These are phyloP conservation scores for Cicer yamashitae DNA, from an alignment of 306 rosid species.

Conservation along the genomic window DNA sequence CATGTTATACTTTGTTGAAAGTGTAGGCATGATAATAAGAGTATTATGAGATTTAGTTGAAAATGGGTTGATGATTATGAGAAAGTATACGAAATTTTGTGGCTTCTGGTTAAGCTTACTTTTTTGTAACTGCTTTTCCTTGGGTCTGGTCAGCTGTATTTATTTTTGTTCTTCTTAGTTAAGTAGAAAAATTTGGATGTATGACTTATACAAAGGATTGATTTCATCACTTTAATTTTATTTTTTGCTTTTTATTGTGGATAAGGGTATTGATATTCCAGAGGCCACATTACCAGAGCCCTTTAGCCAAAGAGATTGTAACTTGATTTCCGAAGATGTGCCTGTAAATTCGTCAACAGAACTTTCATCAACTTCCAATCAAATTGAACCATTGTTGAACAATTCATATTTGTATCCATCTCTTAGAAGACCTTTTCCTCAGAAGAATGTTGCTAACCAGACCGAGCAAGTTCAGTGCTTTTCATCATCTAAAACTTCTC, in stretches of 20 bases:
- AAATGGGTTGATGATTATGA: neutral
- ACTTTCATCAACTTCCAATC: conserved; percentile 41
- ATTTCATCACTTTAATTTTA: neutral
- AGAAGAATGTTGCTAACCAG: conserved; percentile 39
- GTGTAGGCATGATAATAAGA: conserved; percentile 5
- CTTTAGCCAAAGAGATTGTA: conserved; percentile 52
- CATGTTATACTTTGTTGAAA: conserved; percentile 22
- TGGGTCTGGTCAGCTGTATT: conserved; percentile 9
- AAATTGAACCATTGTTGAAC: conserved; percentile 45
- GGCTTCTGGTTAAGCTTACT: conserved; percentile 8
- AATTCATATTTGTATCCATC: conserved; percentile 39
- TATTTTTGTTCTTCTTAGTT: conserved; percentile 31
- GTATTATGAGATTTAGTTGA: conserved; percentile 3
- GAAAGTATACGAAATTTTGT: neutral
- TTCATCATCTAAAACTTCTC: conserved; percentile 36
- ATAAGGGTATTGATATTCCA: conserved; percentile 69
- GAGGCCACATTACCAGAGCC: conserved; percentile 68
- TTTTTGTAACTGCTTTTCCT: conserved; percentile 7
- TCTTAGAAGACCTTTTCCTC: conserved; percentile 53
- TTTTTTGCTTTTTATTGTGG: conserved; percentile 28
- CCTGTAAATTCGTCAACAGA: conserved; percentile 41
- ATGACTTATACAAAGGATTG: conserved; percentile 23
- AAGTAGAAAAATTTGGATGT: conserved; percentile 15
- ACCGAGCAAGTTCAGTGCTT: conserved; percentile 43
- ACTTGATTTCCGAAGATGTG: conserved; percentile 42